A percentile compares a stretch with the other conserved stretches of the same genome.
phyloP scores from a whole-genome alignment of 352 stramenopile species.

The Phytophthora pisi region DNA sequence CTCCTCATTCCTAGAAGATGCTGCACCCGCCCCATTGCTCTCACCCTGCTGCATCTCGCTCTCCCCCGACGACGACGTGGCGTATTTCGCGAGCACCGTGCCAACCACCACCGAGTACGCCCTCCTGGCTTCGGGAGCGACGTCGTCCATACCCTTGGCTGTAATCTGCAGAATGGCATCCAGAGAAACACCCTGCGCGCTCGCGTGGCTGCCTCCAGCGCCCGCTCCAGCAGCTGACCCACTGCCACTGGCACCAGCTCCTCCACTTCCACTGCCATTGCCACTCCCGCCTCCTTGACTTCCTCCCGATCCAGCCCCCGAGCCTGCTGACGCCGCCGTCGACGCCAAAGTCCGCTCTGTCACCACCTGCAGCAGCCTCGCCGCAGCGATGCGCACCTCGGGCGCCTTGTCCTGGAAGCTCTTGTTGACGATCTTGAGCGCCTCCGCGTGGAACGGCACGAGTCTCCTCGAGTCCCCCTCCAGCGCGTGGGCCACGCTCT shows the following conservation, averaged over 20 bases:
- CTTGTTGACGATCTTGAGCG: slow-evolving; percentile 76
- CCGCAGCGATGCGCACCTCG: slow-evolving; percentile 69
- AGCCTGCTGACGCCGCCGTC: slow-evolving; percentile 11
- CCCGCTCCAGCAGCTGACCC: slow-evolving; percentile 17
- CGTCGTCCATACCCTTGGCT: slow-evolving; percentile 82
- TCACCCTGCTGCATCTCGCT: slow-evolving; percentile 44
- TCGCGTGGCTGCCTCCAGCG: slow-evolving; percentile 25
- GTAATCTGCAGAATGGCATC: slow-evolving; percentile 76
- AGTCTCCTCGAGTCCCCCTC: slow-evolving; percentile 47
- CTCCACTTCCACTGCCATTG: slow-evolving; percentile 24
- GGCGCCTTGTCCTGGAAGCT: slow-evolving; percentile 77
- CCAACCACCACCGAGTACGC: slow-evolving; percentile 74
- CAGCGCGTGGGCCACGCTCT: slow-evolving; percentile 67
- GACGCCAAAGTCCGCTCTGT: slow-evolving; percentile 52
- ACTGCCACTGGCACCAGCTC: slow-evolving; percentile 17
- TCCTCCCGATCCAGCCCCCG: slow-evolving; percentile 15
- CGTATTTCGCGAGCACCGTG: slow-evolving; percentile 80
- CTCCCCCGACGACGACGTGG: slow-evolving; percentile 51
- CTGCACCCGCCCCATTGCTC: slow-evolving; percentile 11
- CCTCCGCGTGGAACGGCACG: slow-evolving; percentile 58
- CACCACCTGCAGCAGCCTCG: slow-evolving; percentile 68
- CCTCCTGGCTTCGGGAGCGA: slow-evolving; percentile 59
- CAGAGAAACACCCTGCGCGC: slow-evolving; percentile 49
- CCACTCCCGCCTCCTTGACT: slow-evolving; percentile 26
- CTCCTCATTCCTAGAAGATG: slow-evolving; percentile 32